phyloP scores from a whole-genome alignment of 2,329 filamentous ascomycete genomes.

The Exophiala sp. region DNA sequence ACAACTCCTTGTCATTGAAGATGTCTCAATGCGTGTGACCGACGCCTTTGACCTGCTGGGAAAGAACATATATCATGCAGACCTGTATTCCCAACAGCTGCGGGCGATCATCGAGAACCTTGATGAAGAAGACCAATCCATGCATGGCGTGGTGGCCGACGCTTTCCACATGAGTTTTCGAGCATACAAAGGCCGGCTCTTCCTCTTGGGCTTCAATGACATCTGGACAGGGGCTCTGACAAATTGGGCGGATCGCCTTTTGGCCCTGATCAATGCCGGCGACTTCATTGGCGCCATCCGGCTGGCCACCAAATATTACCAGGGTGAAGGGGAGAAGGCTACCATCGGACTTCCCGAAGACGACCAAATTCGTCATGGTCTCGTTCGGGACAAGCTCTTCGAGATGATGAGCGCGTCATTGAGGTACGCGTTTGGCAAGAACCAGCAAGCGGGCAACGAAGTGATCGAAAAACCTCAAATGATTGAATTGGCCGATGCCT shows the following conservation, averaged over 20 bases:
- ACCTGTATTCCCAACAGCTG: slow-evolving; percentile 83
- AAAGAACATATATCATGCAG: slow-evolving; percentile 85
- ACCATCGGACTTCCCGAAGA: slow-evolving; percentile 92
- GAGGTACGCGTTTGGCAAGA: slow-evolving; percentile 74
- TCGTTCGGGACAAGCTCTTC: slow-evolving; percentile 82
- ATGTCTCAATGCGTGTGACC: slow-evolving; percentile 80
- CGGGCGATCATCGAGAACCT: slow-evolving; percentile 78
- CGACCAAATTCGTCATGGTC: slow-evolving; percentile 62
- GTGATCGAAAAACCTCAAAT: slow-evolving; percentile 58
- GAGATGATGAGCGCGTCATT: slow-evolving; percentile 92
- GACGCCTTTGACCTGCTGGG: slow-evolving; percentile 89
- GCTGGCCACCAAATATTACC: slow-evolving; percentile 86
- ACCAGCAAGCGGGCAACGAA: slow-evolving; percentile 42
- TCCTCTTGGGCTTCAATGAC: slow-evolving; percentile 89
- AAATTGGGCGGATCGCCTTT: slow-evolving; percentile 91
- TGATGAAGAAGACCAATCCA: slow-evolving; percentile 76
- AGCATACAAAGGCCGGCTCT: slow-evolving; percentile 87
- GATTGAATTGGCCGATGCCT: slow-evolving; percentile 71
- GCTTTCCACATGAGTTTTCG: slow-evolving; percentile 98
- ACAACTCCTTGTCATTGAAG: slow-evolving; percentile 84
- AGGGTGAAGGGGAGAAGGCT: slow-evolving; percentile 83
- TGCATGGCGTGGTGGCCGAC: slow-evolving; percentile 95
- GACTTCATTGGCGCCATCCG: slow-evolving; percentile 89
- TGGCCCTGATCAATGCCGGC: slow-evolving; percentile 93
- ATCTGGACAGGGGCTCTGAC: slow-evolving; percentile 84